Base-by-base conservation (phyloP, 2,329 filamentous ascomycete genomes). In the Coniosporium tulheliwenetii region DNA sequence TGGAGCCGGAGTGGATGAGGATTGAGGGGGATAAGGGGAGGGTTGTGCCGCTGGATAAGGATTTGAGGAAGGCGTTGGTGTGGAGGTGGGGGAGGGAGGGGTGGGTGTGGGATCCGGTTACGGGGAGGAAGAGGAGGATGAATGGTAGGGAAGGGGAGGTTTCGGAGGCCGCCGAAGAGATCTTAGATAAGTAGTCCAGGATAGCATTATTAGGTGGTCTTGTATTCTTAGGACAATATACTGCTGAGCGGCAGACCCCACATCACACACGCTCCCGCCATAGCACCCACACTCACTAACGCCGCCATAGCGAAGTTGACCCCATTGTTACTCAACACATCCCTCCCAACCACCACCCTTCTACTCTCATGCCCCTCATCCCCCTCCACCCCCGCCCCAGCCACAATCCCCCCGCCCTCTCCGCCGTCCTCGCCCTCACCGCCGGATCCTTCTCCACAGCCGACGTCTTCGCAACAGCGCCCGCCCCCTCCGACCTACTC, bases 81-180 rank as follows among this genome's bases (percentile, higher is more conserved):
- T 95, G 87, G 86, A 84, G 86, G 75, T 94, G 87, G 86, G 73
- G 91, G 62, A 76, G 79, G 37, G 83, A 93, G 51, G 85, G 85
- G 0, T 89, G 78, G 72, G 67, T 77, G 34, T 94, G 85, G 85
- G 73, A 93, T 61, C 75, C 77, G 1, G 57, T 64, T 19, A 86
- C 80, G 0, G 86, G 85, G 1, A 69, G 78, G 39, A 71, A 67
- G 45, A 26, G 19, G 19, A 26, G 19, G 19, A 7, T 26, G 7
- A 7, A 26, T 3, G 19, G 19, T 26, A 7, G 19, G 19, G 19
- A 3, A 26, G 19, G 7, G 19, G 19, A 26, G 19, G 19, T 26
- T 26, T 26, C 7, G 19, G 19, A 26, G 7, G 19, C 4, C 19
- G 19, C 3, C 19, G 19, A 26, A 26, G 7, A 4, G 19, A 7